Base-by-base conservation (phyloP, 345 rosid genomes). In the Mallotus nudiflorus region DNA sequence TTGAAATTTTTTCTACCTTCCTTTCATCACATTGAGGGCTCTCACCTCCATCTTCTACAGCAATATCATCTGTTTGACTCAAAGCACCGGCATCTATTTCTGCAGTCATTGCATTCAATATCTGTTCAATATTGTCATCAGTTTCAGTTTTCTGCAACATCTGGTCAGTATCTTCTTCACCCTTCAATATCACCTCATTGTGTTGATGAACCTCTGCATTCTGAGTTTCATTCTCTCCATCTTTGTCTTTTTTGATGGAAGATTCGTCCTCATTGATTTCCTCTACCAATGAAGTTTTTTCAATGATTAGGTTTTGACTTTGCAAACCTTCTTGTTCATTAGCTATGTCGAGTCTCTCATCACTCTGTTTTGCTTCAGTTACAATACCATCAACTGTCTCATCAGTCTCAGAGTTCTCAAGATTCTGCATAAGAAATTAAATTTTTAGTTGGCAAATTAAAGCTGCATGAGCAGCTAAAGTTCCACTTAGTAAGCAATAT, bases 31-130 rank as follows among this genome's bases (percentile, higher is more conserved):
- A 15, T 15, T 27, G 33, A 25, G 72, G 53, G 49, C 35, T 44
- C 37, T 53, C 57, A 51, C 54, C 9, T 59, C 37, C 49, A 60
- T 70, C 79, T 3, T 65, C 58, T 61, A 49, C 45, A 31, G 8
- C 19, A 39, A 9, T 24, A 50, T 51, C 45, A 31, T 25, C 59
- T 24, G 20, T 31, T 51, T 66, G 53, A n/a, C 46, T 31, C 16
- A 33, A 58, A 58, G 22, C 40, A 25, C 13, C 65, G n/a, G 2
- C 27, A 1, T 19, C 14, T 31, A 22, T 60, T 60, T 60, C 65
- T 60, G n/a, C 18, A 25, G 62, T n/a, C 9, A 56, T 56, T 4
- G 13, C 61, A 56, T 29, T 56, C 24, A 18, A 16, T 29, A 12
- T 15, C 51, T 45, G 33, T 11, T 16, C 56, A 65, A 52, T 45